These are phyloP conservation scores for Debaryomyces psychrophilus DNA, from an alignment of 1,139 yeast species.

Conservation along the genomic window DNA sequence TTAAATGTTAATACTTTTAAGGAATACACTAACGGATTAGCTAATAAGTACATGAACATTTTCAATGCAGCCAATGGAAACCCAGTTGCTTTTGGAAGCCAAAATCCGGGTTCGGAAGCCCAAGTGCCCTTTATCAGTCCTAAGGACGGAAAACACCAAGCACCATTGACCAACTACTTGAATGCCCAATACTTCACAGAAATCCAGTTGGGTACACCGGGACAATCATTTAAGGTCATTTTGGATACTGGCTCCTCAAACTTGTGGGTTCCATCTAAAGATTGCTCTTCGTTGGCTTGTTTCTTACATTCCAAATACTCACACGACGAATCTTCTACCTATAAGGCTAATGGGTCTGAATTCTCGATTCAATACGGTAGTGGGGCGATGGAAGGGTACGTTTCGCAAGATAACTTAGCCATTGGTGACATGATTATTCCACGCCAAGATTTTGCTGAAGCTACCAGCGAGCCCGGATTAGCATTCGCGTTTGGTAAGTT, in stretches of 20 bases:
- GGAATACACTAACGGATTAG: slow-evolving; percentile 70
- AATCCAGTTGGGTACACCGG: slow-evolving; percentile 88
- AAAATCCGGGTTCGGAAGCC: slow-evolving; percentile 38
- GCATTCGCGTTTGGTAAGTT: slow-evolving; percentile 98
- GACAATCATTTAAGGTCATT: slow-evolving; percentile 85
- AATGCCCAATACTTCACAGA: slow-evolving; percentile 96
- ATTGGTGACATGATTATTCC: slow-evolving; percentile 86
- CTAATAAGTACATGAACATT: slow-evolving; percentile 66
- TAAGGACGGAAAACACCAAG: slow-evolving; percentile 50
- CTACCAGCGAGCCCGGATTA: slow-evolving; percentile 95
- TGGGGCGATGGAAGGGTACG: slow-evolving; percentile 88
- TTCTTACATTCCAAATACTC: slow-evolving; percentile 89
- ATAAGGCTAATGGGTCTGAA: slow-evolving; percentile 81
- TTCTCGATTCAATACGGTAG: slow-evolving; percentile 90
- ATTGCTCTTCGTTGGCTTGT: slow-evolving; percentile 93
- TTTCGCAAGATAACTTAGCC: slow-evolving; percentile 78
- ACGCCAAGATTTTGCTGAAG: slow-evolving; percentile 92
- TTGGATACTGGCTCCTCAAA: slow-evolving; percentile 96
- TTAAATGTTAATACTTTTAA: slow-evolving; percentile 60
- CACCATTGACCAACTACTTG: slow-evolving; percentile 87
- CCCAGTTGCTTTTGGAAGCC: slow-evolving; percentile 24
- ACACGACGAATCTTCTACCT: slow-evolving; percentile 75
- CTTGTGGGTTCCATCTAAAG: slow-evolving; percentile 91
- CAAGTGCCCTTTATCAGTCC: slow-evolving; percentile 51
- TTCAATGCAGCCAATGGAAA: slow-evolving; percentile 46